These are phyloP conservation scores for Colletotrichum sp. DNA, from an alignment of 2,329 filamentous ascomycete genomes.

Conservation along the genomic window DNA sequence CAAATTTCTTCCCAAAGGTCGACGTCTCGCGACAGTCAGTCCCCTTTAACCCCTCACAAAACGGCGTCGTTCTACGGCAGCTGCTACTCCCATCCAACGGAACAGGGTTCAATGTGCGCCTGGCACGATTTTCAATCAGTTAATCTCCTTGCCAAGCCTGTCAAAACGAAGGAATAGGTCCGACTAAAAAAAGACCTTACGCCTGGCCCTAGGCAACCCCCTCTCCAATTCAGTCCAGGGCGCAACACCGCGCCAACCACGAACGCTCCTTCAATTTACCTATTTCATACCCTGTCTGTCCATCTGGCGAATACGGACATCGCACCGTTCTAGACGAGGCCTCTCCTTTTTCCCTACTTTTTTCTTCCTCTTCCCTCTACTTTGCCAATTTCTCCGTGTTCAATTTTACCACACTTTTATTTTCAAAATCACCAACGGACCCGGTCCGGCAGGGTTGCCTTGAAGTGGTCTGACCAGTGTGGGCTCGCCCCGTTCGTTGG, in stretches of 20 bases:
- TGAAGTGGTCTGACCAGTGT: slow-evolving; percentile 18
- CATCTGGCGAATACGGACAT: background rate
- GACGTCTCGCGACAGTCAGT: background rate
- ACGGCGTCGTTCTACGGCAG: slow-evolving; percentile 1
- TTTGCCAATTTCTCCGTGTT: background rate
- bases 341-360: background rate
- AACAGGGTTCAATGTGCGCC: background rate
- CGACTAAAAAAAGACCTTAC: background rate
- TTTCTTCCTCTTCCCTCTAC: background rate
- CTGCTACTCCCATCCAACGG: background rate
- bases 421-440: background rate
- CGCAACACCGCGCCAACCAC: background rate
- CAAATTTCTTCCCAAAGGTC: slow-evolving; percentile 15
- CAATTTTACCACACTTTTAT: background rate
- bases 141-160: background rate
- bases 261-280: background rate
- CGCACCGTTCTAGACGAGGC: background rate
- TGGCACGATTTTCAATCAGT: background rate
- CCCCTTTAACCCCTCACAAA: background rate
- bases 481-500: slow-evolving; percentile 12
- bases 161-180: background rate
- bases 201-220: background rate
- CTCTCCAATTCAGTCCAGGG: background rate
- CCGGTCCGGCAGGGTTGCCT: slow-evolving; percentile 2
- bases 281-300: background rate